Base-by-base conservation (phyloP, 768 basidiomycete species). In the Mycena rebaudengoi region DNA sequence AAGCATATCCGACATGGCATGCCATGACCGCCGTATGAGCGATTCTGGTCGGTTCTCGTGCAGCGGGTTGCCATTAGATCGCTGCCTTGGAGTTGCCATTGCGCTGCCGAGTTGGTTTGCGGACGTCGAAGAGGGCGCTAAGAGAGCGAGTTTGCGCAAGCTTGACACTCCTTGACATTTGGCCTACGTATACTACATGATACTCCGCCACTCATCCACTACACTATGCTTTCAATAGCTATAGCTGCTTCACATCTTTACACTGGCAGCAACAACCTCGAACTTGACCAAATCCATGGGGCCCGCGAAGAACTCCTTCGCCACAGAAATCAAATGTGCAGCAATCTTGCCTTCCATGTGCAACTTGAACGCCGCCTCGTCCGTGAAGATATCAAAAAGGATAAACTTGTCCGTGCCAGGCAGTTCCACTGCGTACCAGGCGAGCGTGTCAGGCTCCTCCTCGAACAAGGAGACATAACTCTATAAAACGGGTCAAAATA, bases 21-120 rank as follows among this genome's bases (percentile, higher is more conserved):
- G 83, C 86, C 87, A 89, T 26, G 89, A 89, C 25, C 90, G 76
- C 6, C 82, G 82, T 39, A 90, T 79, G 56, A 85, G 73, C 2
- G 82, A 82, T 5, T 77, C 73, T 21, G 70, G 66, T 8, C 64
- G 64, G 7, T 29, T 26, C 18, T 21, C 46, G 20, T 7, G 41
- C 16, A 68, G 67, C 10, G 56, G 51, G 30, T 60, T 65, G 20
- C 28, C 10, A 32, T 26, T 23, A 35, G 45, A 40, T 21, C 52
- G 44, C 48, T 18, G 59, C 4, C 44, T 53, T 23, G 49, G 50
- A 50, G 37, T 18, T 0, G 70, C 60, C 69, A 74, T 74, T 40
- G 52, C n/a, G n/a, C n/a, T n/a, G n/a, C n/a, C n/a, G n/a, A n/a
- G n/a, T n/a, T n/a, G n/a, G n/a, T n/a, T n/a, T n/a, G n/a, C n/a